phyloP scores from a whole-genome alignment of 352 stramenopile species.

The Aphanomyces euteiches region DNA sequence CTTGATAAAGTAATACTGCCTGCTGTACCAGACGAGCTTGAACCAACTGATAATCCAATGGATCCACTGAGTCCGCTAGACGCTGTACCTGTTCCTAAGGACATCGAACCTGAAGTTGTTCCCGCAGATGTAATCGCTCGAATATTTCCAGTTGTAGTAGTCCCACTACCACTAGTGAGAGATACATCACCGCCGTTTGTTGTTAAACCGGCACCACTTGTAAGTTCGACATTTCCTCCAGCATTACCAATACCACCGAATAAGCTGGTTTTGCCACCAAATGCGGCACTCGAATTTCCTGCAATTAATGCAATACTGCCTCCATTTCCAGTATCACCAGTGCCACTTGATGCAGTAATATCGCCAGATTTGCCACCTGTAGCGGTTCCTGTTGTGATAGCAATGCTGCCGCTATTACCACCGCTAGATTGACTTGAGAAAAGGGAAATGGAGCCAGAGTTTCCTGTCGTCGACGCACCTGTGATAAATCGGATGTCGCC shows the following conservation, averaged over 20 bases:
- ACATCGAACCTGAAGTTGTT: conserved; percentile 48
- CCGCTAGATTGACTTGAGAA: conserved; percentile 39
- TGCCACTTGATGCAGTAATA: conserved; percentile 38
- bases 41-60: conserved; percentile 60
- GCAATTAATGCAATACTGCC: conserved; percentile 59
- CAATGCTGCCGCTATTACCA: conserved; percentile 39
- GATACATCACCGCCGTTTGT: conserved; percentile 46
- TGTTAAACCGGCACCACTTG: conserved; percentile 48
- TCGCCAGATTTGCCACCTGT: conserved; percentile 48
- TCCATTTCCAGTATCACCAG: conserved; percentile 39
- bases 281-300: conserved; percentile 56
- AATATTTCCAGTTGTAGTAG: conserved; percentile 63
- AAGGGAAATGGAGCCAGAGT: conserved; percentile 49
- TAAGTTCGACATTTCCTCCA: conserved; percentile 59
- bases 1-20: conserved; percentile 65
- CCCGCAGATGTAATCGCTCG: conserved; percentile 48
- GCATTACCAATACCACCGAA: conserved; percentile 32
- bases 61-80: conserved; percentile 46
- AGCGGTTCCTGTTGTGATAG: conserved; percentile 38
- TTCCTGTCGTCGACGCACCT: conserved; percentile 48
- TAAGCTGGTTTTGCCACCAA: conserved; percentile 4
- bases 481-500: conserved; percentile 55
- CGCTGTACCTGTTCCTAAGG: conserved; percentile 47
- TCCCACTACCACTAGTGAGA: conserved; percentile 58
- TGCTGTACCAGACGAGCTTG: conserved; percentile 54